Conservation (phyloP, 352 stramenopile species). For the Pythium aquatile region DNA sequence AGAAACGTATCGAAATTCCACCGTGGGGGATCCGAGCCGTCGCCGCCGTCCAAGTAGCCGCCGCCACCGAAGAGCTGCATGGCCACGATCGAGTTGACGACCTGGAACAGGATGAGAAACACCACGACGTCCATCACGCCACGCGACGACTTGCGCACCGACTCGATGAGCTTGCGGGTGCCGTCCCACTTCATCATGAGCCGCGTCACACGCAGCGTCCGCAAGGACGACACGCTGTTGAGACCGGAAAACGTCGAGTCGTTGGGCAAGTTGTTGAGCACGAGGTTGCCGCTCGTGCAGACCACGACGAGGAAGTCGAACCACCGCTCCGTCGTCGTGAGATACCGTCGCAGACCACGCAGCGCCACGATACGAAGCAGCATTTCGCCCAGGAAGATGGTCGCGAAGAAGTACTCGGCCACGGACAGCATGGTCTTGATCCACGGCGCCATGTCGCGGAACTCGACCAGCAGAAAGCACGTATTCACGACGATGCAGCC, state of each 20-base stretch:
- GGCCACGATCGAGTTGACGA: slow-evolving; percentile 70
- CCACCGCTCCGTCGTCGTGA: slow-evolving; percentile 56
- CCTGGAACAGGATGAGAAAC: slow-evolving; percentile 75
- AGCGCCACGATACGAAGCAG: slow-evolving; percentile 56
- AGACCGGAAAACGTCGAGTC: slow-evolving; percentile 48
- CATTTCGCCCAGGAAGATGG: slow-evolving; percentile 66
- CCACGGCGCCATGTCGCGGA: slow-evolving; percentile 47
- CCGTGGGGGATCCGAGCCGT: slow-evolving; percentile 45
- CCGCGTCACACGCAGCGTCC: slow-evolving; percentile 64
- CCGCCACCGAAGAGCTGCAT: slow-evolving; percentile 77
- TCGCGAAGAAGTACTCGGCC: slow-evolving; percentile 70
- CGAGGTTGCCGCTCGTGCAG: slow-evolving; percentile 64
- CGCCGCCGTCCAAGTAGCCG: slow-evolving; percentile 41
- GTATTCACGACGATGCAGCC: slow-evolving; percentile 70
- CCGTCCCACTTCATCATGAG: slow-evolving; percentile 84
- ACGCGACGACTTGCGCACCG: slow-evolving; percentile 76
- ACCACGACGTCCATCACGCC: slow-evolving; percentile 71
- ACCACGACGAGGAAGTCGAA: slow-evolving; percentile 75
- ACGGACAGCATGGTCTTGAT: slow-evolving; percentile 42
- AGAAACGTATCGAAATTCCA: slow-evolving; percentile 82
- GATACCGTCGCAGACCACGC: slow-evolving; percentile 44
- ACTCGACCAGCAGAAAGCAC: slow-evolving; percentile 63
- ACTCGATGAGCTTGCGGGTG: slow-evolving; percentile 75
- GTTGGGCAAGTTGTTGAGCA: slow-evolving; percentile 58
- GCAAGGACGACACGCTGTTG: slow-evolving; percentile 65